These are phyloP conservation scores for Beverwykella pulmonaria DNA, from an alignment of 495 filamentous ascomycete species.

Conservation along the genomic window DNA sequence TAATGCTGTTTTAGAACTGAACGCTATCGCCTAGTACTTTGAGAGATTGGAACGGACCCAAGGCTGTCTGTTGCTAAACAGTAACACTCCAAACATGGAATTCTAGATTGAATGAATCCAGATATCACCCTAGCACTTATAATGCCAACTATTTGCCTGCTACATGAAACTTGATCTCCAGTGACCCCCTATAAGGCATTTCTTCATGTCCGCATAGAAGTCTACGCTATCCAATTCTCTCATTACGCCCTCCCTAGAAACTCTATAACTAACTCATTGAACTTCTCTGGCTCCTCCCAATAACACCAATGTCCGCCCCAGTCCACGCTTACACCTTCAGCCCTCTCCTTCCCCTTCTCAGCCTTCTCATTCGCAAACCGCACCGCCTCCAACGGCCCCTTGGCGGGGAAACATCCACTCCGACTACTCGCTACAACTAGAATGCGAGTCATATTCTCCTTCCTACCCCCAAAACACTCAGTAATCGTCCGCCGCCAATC, in stretches of 20 bases:
- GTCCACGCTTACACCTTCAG: not conserved
- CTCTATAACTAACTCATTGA: not conserved
- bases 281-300: conserved; percentile 2
- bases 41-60: no score
- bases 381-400: not conserved
- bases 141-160: no score
- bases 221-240: no score
- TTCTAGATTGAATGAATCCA: no score
- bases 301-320: conserved; percentile 6
- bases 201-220: no score
- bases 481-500: not conserved
- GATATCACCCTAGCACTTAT: no score
- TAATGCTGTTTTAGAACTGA: no score
- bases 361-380: not conserved
- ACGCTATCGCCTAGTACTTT: no score
- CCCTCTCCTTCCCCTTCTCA: not conserved
- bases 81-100: no score
- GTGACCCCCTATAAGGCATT: no score
- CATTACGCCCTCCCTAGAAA: not conserved
- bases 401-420: not conserved
- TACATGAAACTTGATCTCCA: no score
- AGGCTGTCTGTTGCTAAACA: no score
- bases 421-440: not conserved
- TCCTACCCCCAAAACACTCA: not conserved
- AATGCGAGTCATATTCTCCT: not conserved